These are phyloP conservation scores for Aspergillus sp. DNA, from an alignment of 2,329 filamentous ascomycete species.

Conservation along the genomic window DNA sequence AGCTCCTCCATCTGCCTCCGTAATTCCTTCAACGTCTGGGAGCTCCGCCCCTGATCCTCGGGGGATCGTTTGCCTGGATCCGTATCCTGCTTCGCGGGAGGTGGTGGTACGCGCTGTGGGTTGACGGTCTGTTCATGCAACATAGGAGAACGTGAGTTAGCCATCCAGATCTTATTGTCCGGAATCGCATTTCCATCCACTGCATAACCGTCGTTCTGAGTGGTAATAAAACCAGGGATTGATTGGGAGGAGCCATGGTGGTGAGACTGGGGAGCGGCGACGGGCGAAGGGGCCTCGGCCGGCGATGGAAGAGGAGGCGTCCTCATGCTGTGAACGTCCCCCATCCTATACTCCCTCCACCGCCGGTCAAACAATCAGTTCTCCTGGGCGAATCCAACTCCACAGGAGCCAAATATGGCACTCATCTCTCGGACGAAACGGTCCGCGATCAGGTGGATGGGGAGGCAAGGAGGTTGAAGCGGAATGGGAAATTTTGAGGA, in stretches of 20 bases:
- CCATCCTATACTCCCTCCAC: constrained; percentile 35
- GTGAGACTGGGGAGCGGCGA: constrained; percentile 23
- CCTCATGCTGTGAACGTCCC: constrained; percentile 37
- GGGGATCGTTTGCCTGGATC: constrained; percentile 21
- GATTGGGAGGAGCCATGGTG: constrained; percentile 27
- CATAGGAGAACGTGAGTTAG: constrained; percentile 18
- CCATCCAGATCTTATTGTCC: constrained; percentile 15
- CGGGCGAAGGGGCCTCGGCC: constrained; percentile 35
- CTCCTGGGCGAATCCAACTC: constrained; percentile 32
- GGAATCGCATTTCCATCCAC: constrained; percentile 13
- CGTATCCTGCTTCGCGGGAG: constrained; percentile 19
- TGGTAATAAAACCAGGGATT: constrained; percentile 18
- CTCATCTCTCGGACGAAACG: constrained; percentile 36
- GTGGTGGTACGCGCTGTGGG: constrained; percentile 9
- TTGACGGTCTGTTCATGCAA: constrained; percentile 20
- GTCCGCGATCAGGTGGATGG: constrained; percentile 16
- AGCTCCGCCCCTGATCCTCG: constrained; percentile 32
- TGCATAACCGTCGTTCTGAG: constrained; percentile 16
- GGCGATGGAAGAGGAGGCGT: constrained; percentile 41
- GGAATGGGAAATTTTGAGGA: not conserved
- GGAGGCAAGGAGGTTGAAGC: not conserved
- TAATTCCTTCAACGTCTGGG: constrained; percentile 40
- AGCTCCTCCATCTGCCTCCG: constrained; percentile 44
- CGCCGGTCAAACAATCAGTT: constrained; percentile 32
- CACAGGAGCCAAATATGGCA: constrained; percentile 27